Evolutionary conservation across 495 filamentous ascomycete genomes (phyloP), one percentile per base, ranked within the genome.

Genomic region (Penicillium cataractarum): DNA sequence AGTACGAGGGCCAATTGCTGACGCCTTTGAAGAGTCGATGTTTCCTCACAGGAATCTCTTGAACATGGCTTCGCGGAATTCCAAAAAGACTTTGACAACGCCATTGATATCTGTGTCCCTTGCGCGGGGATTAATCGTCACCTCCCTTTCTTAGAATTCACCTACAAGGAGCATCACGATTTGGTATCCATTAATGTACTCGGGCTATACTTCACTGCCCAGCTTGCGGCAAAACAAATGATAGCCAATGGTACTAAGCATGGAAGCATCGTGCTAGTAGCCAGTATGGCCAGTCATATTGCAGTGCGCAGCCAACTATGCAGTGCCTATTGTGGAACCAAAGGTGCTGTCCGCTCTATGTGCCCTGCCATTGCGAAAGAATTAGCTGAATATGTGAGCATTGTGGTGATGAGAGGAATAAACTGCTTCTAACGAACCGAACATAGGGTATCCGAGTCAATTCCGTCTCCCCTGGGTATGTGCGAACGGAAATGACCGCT

Each of bases 251-350:
- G 73, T 6, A 83, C 78, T 0, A 67, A 68, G n/a, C 71, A 76
- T 32, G 80, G 80, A 7, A 80, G 76, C 32, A 82, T 83, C 52
- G 66, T 83, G 15, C 59, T 82, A 21, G 77, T 83, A 5, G 77
- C 80, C 4, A 82, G 80, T 59, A 82, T 82, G 69, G 78, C 80
- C 2, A 79, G 79, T 49, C 72, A 78, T 55, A 75, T 80, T 35
- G 78, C 79, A 37, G 82, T 90, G 55, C 79, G 72, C 56, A 90
- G 92, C 66, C 85, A 96, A 19, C 72, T 93, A 42, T 95, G 92
- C 78, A 90, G 87, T 74, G 92, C 90, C 31, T 82, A 83, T 40
- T 80, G 78, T 87, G 92, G 61, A 86, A 93, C 76, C 84, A 97
- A 76, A 78, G 87, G 55, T 74, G 92, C 29, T 80, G 93, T 76